Evolutionary conservation across 73 alveolate genomes (phyloP).

Genomic region (Urostyla sp.): DNA sequence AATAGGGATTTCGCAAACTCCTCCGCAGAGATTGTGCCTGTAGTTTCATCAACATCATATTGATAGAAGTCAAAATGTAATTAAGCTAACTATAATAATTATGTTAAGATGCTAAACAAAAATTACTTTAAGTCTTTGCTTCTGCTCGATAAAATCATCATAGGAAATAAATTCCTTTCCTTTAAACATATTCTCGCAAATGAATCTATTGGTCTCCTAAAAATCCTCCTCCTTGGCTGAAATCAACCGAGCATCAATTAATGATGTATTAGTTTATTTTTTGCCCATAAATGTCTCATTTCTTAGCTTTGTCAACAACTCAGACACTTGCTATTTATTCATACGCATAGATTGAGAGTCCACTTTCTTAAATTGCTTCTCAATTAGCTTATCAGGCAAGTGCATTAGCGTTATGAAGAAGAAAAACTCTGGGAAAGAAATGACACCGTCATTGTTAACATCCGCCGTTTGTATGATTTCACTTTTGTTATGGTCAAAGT

Average conservation of each 20-base stretch:
- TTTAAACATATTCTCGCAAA: conserved; percentile 39
- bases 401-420: conserved; percentile 77
- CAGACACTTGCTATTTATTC: conserved; percentile 38
- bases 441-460: conserved; percentile 68
- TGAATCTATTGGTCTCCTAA: conserved; percentile 33
- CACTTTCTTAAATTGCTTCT: conserved; percentile 41
- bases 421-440: conserved; percentile 79
- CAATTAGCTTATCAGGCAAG: conserved; percentile 57
- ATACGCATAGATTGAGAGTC: conserved; percentile 32
- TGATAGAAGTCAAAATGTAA: conserved; percentile 72
- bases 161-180: conserved; percentile 42
- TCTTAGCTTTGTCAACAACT: conserved; percentile 56
- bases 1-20: conserved; percentile 79
- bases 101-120: too few relatives aligned
- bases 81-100: too few relatives aligned
- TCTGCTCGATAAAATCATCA: conserved; percentile 52
- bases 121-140: conserved; percentile 37
- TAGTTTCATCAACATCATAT: conserved; percentile 65
- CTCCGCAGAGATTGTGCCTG: conserved; percentile 67
- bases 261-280: conserved; percentile 49
- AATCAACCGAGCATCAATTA: conserved; percentile 68
- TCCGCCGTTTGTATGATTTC: conserved; percentile 60
- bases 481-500: conserved; percentile 59
- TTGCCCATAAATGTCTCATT: conserved; percentile 60
- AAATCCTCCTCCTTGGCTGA: conserved; percentile 67